Evolutionary conservation across 805 yeast species (phyloP).

Genomic region (Martiniozyma abietophila): DNA sequence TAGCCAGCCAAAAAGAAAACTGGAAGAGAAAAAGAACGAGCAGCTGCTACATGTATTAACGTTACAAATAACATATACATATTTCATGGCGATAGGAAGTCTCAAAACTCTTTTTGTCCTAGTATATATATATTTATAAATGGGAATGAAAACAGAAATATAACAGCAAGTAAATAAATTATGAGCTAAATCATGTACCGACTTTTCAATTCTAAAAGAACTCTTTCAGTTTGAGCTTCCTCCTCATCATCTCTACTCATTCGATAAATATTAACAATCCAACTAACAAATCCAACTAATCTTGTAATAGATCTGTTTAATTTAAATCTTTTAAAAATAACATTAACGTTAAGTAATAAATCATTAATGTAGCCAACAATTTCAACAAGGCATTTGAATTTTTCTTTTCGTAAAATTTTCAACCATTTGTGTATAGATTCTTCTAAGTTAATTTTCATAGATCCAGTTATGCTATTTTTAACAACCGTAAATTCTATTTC

Average conservation of each 20-base stretch:
- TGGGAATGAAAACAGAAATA: no score
- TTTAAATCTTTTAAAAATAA: slow-evolving; percentile 16
- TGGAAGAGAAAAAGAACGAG: neutral
- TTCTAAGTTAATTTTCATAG: slow-evolving; percentile 4
- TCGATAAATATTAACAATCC: slow-evolving; percentile 24
- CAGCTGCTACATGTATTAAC: no score
- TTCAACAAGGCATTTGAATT: slow-evolving; percentile 20
- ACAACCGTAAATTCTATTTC: slow-evolving; percentile 19
- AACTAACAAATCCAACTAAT: slow-evolving; percentile 20
- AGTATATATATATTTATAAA: no score
- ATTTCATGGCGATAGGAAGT: slow-evolving; percentile 2
- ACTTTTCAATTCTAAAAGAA: slow-evolving; percentile 1
- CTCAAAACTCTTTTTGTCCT: neutral
- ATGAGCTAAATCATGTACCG: no score
- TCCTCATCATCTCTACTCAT: slow-evolving; percentile 21
- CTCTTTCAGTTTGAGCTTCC: slow-evolving; percentile 12
- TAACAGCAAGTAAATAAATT: no score
- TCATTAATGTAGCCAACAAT: slow-evolving; percentile 25
- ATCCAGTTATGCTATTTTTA: no score
- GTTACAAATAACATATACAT: no score
- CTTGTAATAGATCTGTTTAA: slow-evolving; percentile 17
- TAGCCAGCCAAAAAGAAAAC: neutral
- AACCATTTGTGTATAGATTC: slow-evolving; percentile 12
- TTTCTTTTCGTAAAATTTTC: slow-evolving; percentile 18
- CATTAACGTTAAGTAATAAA: slow-evolving; percentile 20